Evolutionary conservation across 495 filamentous ascomycete species (phyloP), one percentile per base, ranked within the genome.

Genomic region (Annulohypoxylon stygium): DNA sequence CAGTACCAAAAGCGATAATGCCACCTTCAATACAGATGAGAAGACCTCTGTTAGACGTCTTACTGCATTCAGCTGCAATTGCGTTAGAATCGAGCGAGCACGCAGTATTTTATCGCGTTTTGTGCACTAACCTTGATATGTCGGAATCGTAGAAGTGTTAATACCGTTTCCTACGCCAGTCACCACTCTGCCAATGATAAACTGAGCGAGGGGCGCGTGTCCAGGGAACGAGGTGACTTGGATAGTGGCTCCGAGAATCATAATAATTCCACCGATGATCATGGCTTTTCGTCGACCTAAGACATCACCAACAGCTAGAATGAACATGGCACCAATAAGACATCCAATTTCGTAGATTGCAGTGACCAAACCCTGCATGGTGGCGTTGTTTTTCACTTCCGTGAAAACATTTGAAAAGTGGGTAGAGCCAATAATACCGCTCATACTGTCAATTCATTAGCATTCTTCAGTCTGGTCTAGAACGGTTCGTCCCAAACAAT

Each of bases 291-390:
- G 84, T 73, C 93, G 84, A 20, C 93, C 93, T 4, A 93, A 80
- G 11, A 80, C 70, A 72, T 97, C 93, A 59, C 92, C 93, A 55
- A 88, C 84, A 37, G 84, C 81, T 41, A 95, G 82, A 20, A 92
- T 90, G 60, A 89, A 89, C 61, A 95, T 87, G 51, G 93, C 92
- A 45, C 93, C 93, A 9, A 87, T 77, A 16, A 95, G 80, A 81
- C 93, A 95, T 23, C 92, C 93, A 41, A 95, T 85, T 74, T 95
- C 92, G 77, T 95, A 96, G 48, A 97, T 92, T 2, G 93, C 91
- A 2, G 93, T 95, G 12, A 95, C 91, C 18, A 92, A 83, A 33
- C 91, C 93, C 78, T 95, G 92, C 88, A 93, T 93, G 1, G 89
- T 90, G 4, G 89, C 81, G 74, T 93, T 83, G 71, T 85, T 81